These are phyloP conservation scores for Lachnellula subtilissima DNA, from an alignment of 2,329 filamentous ascomycete genomes.

Conservation along the genomic window DNA sequence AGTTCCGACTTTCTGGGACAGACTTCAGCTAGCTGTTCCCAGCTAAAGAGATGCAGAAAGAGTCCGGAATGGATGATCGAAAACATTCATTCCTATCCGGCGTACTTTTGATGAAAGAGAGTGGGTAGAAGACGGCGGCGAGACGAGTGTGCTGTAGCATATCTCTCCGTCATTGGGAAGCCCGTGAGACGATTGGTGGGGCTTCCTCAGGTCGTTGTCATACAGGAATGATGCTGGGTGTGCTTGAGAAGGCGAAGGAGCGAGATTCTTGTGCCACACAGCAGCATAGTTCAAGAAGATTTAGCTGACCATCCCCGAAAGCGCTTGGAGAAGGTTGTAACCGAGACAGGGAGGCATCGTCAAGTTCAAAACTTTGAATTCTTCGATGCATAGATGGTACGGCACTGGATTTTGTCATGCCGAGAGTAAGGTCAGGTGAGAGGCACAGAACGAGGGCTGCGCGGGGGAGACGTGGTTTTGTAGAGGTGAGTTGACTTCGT, in stretches of 20 bases:
- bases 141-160: conserved; percentile 29
- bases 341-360: conserved; percentile 11
- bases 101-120: conserved; percentile 29
- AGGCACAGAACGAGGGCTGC: not conserved
- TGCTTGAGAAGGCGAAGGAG: conserved; percentile 33
- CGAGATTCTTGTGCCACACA: conserved; percentile 38
- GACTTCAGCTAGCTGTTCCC: conserved; percentile 4
- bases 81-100: conserved; percentile 28
- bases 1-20: conserved; percentile 8
- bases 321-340: not conserved
- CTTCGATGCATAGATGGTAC: conserved; percentile 19
- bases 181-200: conserved; percentile 30
- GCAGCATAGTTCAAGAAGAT: conserved; percentile 36
- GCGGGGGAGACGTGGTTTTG: not conserved
- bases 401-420: conserved; percentile 21
- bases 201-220: conserved; percentile 31
- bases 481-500: conserved; percentile 18
- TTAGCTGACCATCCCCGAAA: not conserved
- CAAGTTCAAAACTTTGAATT: conserved; percentile 17
- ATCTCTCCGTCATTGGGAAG: conserved; percentile 34
- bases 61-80: conserved; percentile 13
- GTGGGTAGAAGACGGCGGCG: conserved; percentile 31
- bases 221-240: conserved; percentile 29
- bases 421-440: not conserved
- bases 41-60: conserved; percentile 16